phyloP scores from a whole-genome alignment of 768 basidiomycete species.

The Xerocomellus intermedius region DNA sequence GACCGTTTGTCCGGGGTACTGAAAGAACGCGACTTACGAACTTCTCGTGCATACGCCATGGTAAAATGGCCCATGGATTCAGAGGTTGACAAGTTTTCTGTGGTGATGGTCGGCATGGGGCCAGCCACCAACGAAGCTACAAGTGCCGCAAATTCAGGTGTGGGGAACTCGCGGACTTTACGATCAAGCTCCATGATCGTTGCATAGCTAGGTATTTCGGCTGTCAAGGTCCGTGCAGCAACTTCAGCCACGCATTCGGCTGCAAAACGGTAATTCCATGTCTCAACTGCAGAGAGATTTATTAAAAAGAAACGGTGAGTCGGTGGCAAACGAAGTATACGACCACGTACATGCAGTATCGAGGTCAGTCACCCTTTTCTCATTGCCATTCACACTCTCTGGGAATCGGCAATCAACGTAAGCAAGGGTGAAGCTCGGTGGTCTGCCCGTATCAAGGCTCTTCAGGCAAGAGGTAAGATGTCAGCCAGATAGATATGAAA shows the following conservation, averaged over 20 bases:
- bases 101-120: slow-evolving; percentile 12
- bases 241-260: slow-evolving; percentile 66
- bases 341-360: slow-evolving; percentile 27
- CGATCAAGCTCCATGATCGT: slow-evolving; percentile 67
- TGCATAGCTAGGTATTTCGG: slow-evolving; percentile 61
- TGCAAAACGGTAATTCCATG: slow-evolving; percentile 66
- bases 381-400: slow-evolving; percentile 18
- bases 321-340: not conserved
- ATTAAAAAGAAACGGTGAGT: not conserved
- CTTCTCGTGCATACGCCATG: slow-evolving; percentile 36
- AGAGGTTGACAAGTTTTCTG: slow-evolving; percentile 15
- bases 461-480: slow-evolving; percentile 23
- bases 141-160: slow-evolving; percentile 47
- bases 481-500: slow-evolving; percentile 10
- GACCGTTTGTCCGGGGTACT: not conserved
- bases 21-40: slow-evolving; percentile 30
- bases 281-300: slow-evolving; percentile 41
- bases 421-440: slow-evolving; percentile 62
- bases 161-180: slow-evolving; percentile 63
- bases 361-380: slow-evolving; percentile 23
- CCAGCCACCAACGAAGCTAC: slow-evolving; percentile 35
- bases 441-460: slow-evolving; percentile 70
- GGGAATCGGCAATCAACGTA: slow-evolving; percentile 71
- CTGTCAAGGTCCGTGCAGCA: slow-evolving; percentile 55
- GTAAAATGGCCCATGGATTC: slow-evolving; percentile 41